Evolutionary conservation across 2,329 filamentous ascomycete species (phyloP).

Genomic region (Colletotrichum abscissum): DNA sequence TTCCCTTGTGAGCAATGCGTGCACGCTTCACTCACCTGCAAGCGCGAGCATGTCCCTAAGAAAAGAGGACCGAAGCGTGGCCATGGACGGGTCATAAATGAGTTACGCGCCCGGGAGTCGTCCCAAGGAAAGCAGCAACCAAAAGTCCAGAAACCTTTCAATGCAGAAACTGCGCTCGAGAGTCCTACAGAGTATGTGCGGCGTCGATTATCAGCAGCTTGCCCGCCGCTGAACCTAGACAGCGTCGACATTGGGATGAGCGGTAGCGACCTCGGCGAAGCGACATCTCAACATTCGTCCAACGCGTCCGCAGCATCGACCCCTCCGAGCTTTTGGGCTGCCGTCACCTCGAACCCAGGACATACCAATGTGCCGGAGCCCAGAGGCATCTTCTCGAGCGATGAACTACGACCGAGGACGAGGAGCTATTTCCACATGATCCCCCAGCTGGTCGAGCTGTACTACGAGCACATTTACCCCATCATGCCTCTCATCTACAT

Average conservation of each 20-base stretch:
- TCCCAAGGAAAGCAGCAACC: conserved; percentile 47
- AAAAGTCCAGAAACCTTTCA: conserved; percentile 18
- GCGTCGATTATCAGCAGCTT: conserved; percentile 35
- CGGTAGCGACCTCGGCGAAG: conserved; percentile 34
- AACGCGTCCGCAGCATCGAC: conserved; percentile 40
- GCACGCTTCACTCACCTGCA: conserved; percentile 69
- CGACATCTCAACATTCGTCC: conserved; percentile 29
- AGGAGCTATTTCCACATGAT: conserved; percentile 58
- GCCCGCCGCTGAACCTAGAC: conserved; percentile 36
- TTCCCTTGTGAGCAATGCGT: conserved; percentile 71
- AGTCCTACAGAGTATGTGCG: conserved; percentile 48
- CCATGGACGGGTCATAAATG: conserved; percentile 71
- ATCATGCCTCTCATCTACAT: conserved; percentile 72
- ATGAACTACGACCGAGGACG: conserved; percentile 53
- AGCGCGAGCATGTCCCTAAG: conserved; percentile 72
- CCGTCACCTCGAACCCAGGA: conserved; percentile 42
- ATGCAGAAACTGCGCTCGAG: conserved; percentile 38
- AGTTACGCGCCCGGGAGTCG: conserved; percentile 63
- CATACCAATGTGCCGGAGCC: conserved; percentile 46
- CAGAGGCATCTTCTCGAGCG: conserved; percentile 52
- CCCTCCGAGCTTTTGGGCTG: conserved; percentile 43
- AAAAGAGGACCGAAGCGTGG: conserved; percentile 73
- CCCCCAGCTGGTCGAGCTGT: conserved; percentile 70
- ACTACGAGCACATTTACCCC: conserved; percentile 72
- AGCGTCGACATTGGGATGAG: conserved; percentile 34